Evolutionary conservation across 441 rosid species (phyloP), one percentile per base, ranked within the genome.

Genomic region (Arabidopsis lyrata): DNA sequence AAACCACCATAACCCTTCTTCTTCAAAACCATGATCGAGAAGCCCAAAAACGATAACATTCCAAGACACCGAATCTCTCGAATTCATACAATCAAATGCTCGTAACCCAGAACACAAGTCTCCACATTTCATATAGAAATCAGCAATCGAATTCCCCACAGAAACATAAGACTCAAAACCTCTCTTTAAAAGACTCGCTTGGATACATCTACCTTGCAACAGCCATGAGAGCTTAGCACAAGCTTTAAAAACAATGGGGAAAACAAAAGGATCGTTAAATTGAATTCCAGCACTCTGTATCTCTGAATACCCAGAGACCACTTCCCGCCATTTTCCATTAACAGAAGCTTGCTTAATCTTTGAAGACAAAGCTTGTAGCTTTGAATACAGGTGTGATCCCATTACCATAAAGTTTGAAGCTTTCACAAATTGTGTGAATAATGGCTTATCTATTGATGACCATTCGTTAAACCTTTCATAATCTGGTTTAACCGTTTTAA

Each of bases 21-120:
- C 68, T 38, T 9, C 61, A 57, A 74, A 76, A 63, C 94, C 90
- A 9, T 27, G 69, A 76, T 80, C 56, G 2, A 88, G 83, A 64
- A 83, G 70, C 61, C 92, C 91, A 29, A 81, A 80, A 45, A 87
- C 75, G 53, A 92, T 61, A 42, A 87, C 83, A 62, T 90, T 92
- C 94, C 94, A 90, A 70, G 96, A 82, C 72, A 92, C 82, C 5
- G 91, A 90, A 71, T 92, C 94, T 58, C 73, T 74, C 64, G 47
- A 66, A 22, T 3, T 65, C 86, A 82, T 66, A 70, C 36, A 77
- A 61, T 72, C 32, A 72, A 90, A 90, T 24, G 70, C 65, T 45
- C 74, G 66, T 68, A 72, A 27, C 7, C 93, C 86, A 7, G 84
- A 77, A 42, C 70, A 61, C 62, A 77, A 66, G 70, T 85, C 86